Evolutionary conservation across 257 asterid species (phyloP).

Genomic region (Solanum neorickii): DNA sequence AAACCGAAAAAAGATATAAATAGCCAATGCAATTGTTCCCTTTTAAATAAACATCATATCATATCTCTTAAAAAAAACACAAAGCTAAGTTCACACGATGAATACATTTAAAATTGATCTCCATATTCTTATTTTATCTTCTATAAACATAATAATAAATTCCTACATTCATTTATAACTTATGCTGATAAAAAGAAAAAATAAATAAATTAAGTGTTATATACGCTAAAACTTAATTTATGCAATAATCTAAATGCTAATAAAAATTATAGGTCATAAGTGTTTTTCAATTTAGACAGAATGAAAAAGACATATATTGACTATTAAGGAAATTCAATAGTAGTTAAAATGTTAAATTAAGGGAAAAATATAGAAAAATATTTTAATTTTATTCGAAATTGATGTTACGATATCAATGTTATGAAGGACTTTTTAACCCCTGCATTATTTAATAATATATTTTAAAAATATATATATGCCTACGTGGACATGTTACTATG

Average conservation of each 20-base stretch:
- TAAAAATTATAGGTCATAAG: no score
- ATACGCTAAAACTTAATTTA: neutral
- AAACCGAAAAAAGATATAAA: neutral
- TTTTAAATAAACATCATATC: neutral
- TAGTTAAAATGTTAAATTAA: no score
- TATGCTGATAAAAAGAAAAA: neutral
- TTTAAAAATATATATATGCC: no score
- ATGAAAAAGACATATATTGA: neutral
- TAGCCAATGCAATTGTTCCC: neutral
- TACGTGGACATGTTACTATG: no score
- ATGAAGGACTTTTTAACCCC: no score
- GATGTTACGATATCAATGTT: no score
- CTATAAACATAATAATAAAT: neutral
- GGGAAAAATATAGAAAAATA: no score
- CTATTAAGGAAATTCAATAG: neutral
- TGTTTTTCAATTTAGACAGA: neutral
- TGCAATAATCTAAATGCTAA: neutral
- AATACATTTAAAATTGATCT: neutral
- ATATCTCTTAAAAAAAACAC: neutral
- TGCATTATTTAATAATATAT: no score
- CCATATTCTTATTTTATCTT: neutral
- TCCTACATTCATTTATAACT: neutral
- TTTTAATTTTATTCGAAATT: no score
- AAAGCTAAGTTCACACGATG: neutral
- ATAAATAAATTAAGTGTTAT: no score